A percentile compares a stretch with the other conserved stretches of the same genome.
These are phyloP conservation scores for Nitzschia sp. DNA, from an alignment of 108 stramenopile species.

Conservation along the genomic window DNA sequence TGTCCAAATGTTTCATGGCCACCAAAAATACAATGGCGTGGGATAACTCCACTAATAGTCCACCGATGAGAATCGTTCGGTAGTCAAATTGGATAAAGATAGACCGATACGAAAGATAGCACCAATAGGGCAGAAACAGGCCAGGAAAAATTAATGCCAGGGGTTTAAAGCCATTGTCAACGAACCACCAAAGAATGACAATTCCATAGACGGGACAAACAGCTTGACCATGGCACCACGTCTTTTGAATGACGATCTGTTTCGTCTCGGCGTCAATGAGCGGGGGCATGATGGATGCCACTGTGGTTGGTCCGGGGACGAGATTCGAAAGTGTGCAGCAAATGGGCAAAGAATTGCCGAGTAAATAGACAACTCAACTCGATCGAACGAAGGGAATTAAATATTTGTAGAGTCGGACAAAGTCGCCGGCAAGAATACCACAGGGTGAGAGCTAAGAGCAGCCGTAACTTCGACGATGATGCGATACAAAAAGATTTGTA, in stretches of 20 bases:
- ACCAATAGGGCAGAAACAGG: slow-evolving; percentile 27
- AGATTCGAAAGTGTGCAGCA: too few relatives aligned
- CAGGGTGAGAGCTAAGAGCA: too few relatives aligned
- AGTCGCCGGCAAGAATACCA: too few relatives aligned
- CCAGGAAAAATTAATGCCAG: slow-evolving; percentile 13
- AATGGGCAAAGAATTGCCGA: too few relatives aligned
- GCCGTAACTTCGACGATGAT: too few relatives aligned
- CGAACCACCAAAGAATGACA: slow-evolving; percentile 21
- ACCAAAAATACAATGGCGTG: slow-evolving; percentile 18
- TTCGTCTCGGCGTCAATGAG: slow-evolving; percentile 36
- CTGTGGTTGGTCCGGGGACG: too few relatives aligned
- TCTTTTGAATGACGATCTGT: slow-evolving; percentile 30
- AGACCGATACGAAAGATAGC: slow-evolving; percentile 23
- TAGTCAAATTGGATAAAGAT: slow-evolving; percentile 13
- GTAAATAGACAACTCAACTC: too few relatives aligned
- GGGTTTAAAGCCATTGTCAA: neutral
- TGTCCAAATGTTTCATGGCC: slow-evolving; percentile 4
- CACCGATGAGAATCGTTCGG: neutral
- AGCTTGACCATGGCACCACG: slow-evolving; percentile 42
- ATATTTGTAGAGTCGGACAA: too few relatives aligned
- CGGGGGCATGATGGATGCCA: neutral
- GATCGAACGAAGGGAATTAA: too few relatives aligned
- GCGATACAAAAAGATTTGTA: too few relatives aligned
- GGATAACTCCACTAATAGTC: slow-evolving; percentile 12
- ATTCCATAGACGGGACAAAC: slow-evolving; percentile 25